Evolutionary conservation across 2,329 filamentous ascomycete species (phyloP), one percentile per base, ranked within the genome.

Genomic region (Trichoderma lentiforme): DNA sequence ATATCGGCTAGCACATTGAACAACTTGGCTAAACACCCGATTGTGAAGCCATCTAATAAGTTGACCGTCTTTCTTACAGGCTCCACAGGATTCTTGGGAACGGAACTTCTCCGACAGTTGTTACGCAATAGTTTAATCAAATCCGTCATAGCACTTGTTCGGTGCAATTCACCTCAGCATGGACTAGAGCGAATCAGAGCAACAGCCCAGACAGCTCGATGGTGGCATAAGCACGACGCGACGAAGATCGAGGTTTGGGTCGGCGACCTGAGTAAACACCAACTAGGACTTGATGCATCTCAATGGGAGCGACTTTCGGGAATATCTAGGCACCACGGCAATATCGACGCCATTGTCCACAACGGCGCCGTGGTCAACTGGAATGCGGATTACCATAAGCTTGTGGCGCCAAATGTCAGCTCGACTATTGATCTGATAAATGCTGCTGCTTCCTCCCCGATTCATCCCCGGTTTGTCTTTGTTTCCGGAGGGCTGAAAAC

Each of bases 361-460:
- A 97, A 97, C 78, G 95, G 93, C 57, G 93, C 93, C 15, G 84
- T 86, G 47, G 90, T 93, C 7, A 91, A 97, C 78, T 97, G 93
- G 94, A 89, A 97, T 51, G 86, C 90, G 75, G 90, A 88, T 9
- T 97, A 97, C 81, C 86, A 89, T 9, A 88, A 89, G 53, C 86
- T 97, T 74, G 89, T 87, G 76, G 84, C 88, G 0, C 86, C 92
- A 61, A 97, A 97, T 78, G 94, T 97, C 2, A 82, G 69, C 3
- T 76, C 77, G 0, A 75, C 74, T 6, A 15, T 74, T 15, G 60
- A 74, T 1, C 51, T 79, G 18, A 63, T 78, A 2, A 36, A 69
- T 11, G 71, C 63, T 1, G 61, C 72, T 3, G 43, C 71, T 11
- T 26, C 65, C 2, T 76, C 76, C 1, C 70, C 73, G 3, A n/a